A percentile compares a stretch with the other conserved stretches of the same genome.
phyloP scores from a whole-genome alignment of 345 rosid species.

The Hypericum perforatum region DNA sequence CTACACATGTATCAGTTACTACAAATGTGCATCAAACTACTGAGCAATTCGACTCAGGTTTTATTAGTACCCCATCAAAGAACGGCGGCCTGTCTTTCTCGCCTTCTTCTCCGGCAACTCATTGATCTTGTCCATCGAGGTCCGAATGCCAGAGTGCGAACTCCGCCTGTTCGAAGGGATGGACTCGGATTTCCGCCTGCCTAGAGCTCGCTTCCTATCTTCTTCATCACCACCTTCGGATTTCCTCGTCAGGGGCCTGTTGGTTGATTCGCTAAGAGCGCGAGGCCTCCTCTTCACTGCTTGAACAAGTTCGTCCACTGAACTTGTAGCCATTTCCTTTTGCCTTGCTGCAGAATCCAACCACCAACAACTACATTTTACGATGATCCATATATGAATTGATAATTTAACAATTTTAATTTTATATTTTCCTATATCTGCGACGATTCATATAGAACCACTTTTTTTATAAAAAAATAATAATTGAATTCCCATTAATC shows the following conservation, averaged over 20 bases:
- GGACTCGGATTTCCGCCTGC: slow-evolving; percentile 50
- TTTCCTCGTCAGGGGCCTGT: slow-evolving; percentile 39
- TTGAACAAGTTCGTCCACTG: slow-evolving; percentile 76
- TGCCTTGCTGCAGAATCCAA: slow-evolving; percentile 55
- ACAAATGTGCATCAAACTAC: not conserved
- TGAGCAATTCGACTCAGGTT: not conserved
- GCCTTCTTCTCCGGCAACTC: slow-evolving; percentile 66
- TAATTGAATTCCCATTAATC: too few species aligned
- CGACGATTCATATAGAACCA: too few species aligned
- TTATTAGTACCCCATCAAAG: slow-evolving; percentile 62
- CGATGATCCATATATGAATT: too few species aligned
- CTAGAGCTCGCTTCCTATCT: slow-evolving; percentile 24
- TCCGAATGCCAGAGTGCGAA: slow-evolving; percentile 30
- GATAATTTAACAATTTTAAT: too few species aligned
- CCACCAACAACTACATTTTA: too few species aligned
- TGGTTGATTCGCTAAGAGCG: slow-evolving; percentile 64
- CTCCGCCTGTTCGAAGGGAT: slow-evolving; percentile 36
- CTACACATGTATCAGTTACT: slow-evolving; percentile 15
- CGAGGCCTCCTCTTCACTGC: slow-evolving; percentile 74
- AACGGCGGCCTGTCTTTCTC: slow-evolving; percentile 52
- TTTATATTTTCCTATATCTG: too few species aligned
- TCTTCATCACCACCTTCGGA: slow-evolving; percentile 34
- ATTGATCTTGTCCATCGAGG: slow-evolving; percentile 64
- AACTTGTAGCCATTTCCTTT: slow-evolving; percentile 53
- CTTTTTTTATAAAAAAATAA: too few species aligned